phyloP scores from a whole-genome alignment of 2,329 filamentous ascomycete genomes.

The Pezicula rhizophila region DNA sequence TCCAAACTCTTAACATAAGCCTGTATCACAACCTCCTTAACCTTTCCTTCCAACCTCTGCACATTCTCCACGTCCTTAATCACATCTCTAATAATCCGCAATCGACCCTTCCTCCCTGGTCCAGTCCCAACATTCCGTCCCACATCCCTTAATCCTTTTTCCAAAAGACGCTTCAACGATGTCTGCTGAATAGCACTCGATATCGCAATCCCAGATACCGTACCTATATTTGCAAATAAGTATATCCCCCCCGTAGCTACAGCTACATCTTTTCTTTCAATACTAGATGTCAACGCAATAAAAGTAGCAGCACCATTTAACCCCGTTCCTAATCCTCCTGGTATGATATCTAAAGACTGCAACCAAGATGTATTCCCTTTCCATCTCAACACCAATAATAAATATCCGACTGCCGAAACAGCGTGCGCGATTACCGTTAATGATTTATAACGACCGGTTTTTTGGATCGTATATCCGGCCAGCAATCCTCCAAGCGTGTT shows the following conservation, averaged over 20 bases:
- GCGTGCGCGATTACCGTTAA: conserved; percentile 45
- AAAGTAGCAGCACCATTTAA: conserved; percentile 40
- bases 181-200: conserved; percentile 14
- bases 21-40: conserved; percentile 13
- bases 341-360: conserved; percentile 55
- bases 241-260: conserved; percentile 44
- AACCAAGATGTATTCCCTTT: conserved; percentile 48
- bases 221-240: conserved; percentile 25
- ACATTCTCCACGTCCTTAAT: conserved; percentile 16
- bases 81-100: conserved; percentile 13
- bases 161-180: conserved; percentile 9
- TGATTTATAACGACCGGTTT: conserved; percentile 54
- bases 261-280: conserved; percentile 39
- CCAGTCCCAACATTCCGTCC: not conserved
- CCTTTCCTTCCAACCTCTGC: conserved; percentile 5
- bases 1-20: conserved; percentile 20
- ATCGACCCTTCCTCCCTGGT: not conserved
- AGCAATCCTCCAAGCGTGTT: conserved; percentile 60
- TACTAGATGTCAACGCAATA: conserved; percentile 40
- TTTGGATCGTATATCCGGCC: conserved; percentile 37
- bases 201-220: conserved; percentile 16
- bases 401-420: conserved; percentile 43
- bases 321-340: conserved; percentile 46
- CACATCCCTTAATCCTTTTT: conserved; percentile 3
- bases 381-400: conserved; percentile 51